Evolutionary conservation across 2,329 filamentous ascomycete species (phyloP).

Genomic region (Cladosporium sp.): DNA sequence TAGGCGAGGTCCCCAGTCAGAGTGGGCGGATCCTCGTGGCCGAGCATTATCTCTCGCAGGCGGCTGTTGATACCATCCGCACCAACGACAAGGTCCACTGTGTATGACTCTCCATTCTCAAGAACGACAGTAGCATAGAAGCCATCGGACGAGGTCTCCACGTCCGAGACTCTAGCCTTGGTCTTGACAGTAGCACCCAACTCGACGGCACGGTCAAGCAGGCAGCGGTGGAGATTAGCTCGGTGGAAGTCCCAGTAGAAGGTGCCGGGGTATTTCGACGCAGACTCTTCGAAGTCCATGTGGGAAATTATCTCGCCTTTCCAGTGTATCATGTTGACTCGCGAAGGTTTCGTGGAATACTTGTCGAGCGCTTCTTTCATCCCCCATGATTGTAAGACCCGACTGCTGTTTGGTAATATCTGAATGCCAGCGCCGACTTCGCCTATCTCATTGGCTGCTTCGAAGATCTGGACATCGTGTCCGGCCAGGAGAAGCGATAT

Average conservation of each 20-base stretch:
- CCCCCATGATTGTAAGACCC: slow-evolving; percentile 48
- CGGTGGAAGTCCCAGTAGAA: slow-evolving; percentile 55
- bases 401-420: slow-evolving; percentile 46
- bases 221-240: slow-evolving; percentile 47
- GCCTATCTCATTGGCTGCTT: slow-evolving; percentile 44
- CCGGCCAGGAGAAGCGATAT: slow-evolving; percentile 45
- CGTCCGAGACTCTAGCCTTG: slow-evolving; percentile 41
- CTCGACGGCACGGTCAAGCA: slow-evolving; percentile 45
- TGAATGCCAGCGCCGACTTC: slow-evolving; percentile 52
- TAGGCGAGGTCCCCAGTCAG: slow-evolving; percentile 51
- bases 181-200: slow-evolving; percentile 47
- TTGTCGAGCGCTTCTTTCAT: slow-evolving; percentile 39
- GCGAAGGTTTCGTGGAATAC: slow-evolving; percentile 40
- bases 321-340: slow-evolving; percentile 51
- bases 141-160: slow-evolving; percentile 23
- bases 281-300: slow-evolving; percentile 43
- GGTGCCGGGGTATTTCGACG: slow-evolving; percentile 29
- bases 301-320: slow-evolving; percentile 47
- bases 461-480: slow-evolving; percentile 47
- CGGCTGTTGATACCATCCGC: slow-evolving; percentile 48
- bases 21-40: slow-evolving; percentile 43
- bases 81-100: slow-evolving; percentile 45
- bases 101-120: slow-evolving; percentile 33
- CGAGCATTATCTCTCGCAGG: slow-evolving; percentile 41
- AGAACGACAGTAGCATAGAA: slow-evolving; percentile 36